phyloP scores from a whole-genome alignment of 139 green algal species.

The Chlamydomonas asymmetrica region DNA sequence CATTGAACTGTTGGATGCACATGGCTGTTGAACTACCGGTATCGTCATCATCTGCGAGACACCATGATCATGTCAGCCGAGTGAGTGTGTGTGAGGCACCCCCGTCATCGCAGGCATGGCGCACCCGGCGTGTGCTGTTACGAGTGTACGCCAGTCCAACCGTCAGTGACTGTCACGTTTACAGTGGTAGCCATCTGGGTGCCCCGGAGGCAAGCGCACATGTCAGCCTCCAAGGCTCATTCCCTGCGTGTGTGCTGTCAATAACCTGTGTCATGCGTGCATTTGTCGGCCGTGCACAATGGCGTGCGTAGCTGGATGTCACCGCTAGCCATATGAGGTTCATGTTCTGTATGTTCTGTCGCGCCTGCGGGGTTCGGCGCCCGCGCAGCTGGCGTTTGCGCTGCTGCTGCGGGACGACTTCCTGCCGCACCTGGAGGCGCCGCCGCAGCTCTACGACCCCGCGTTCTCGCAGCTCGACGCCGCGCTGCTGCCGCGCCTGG shows the following conservation, averaged over 20 bases:
- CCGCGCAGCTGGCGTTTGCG: constrained; percentile 52
- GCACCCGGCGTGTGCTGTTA: too few relatives aligned
- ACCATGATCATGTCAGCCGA: too few relatives aligned
- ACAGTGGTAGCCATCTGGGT: too few relatives aligned
- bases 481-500: constrained; percentile 31
- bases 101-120: too few relatives aligned
- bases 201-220: too few relatives aligned
- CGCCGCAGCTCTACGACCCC: constrained; percentile 52
- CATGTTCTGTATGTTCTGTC: not conserved
- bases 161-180: too few relatives aligned
- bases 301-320: not conserved
- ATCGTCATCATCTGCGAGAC: too few relatives aligned
- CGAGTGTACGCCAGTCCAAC: too few relatives aligned
- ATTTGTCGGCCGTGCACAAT: not conserved
- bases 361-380: not conserved
- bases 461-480: constrained; percentile 44
- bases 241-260: not conserved
- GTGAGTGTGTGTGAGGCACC: too few relatives aligned
- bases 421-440: constrained; percentile 8
- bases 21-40: too few relatives aligned
- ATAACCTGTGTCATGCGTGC: not conserved
- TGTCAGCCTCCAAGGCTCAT: too few relatives aligned
- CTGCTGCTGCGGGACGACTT: constrained; percentile 37
- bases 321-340: not conserved
- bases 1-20: too few relatives aligned